Evolutionary conservation across 2,329 filamentous ascomycete genomes (phyloP).

Genomic region (Parastagonospora avenae): DNA sequence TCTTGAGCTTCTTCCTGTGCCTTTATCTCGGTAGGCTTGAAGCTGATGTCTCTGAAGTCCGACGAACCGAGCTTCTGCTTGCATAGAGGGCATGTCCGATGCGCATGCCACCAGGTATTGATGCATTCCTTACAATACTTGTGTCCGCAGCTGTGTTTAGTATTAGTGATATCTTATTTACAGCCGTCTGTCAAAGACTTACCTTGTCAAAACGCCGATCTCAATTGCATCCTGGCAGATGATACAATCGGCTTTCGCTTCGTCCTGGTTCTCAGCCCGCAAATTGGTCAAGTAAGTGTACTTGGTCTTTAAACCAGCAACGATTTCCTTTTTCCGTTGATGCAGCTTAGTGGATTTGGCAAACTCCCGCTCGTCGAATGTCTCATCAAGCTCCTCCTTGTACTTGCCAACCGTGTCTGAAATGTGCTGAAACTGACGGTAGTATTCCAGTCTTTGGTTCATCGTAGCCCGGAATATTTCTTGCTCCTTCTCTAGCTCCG

Average conservation of each 20-base stretch:
- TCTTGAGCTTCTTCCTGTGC: slow-evolving; percentile 63
- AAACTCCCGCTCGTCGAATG: slow-evolving; percentile 59
- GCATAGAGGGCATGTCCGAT: slow-evolving; percentile 83
- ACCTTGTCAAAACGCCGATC: slow-evolving; percentile 76
- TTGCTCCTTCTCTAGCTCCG: slow-evolving; percentile 69
- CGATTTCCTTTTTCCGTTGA: slow-evolving; percentile 58
- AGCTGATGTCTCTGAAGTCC: slow-evolving; percentile 82
- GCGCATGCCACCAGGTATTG: slow-evolving; percentile 73
- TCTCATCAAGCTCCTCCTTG: slow-evolving; percentile 65
- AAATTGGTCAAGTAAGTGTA: slow-evolving; percentile 73
- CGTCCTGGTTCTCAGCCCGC: slow-evolving; percentile 64
- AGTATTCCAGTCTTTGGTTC: slow-evolving; percentile 87
- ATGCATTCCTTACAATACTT: slow-evolving; percentile 67
- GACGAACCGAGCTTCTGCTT: slow-evolving; percentile 68
- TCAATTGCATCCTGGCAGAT: slow-evolving; percentile 83
- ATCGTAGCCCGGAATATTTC: slow-evolving; percentile 77
- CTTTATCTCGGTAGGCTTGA: slow-evolving; percentile 76
- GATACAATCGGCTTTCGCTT: slow-evolving; percentile 69
- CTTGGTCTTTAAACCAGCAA: slow-evolving; percentile 72
- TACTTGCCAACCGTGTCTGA: slow-evolving; percentile 84
- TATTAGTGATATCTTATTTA: slow-evolving; percentile 50
- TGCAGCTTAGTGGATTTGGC: slow-evolving; percentile 53
- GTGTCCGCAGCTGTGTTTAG: background rate
- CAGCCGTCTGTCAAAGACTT: slow-evolving; percentile 81
- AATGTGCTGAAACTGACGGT: slow-evolving; percentile 86